Percentiles rank a stretch among this genome's conserved stretches.
phyloP scores from a whole-genome alignment of 2,329 filamentous ascomycete species.

The Scedosporium aurantiacum region DNA sequence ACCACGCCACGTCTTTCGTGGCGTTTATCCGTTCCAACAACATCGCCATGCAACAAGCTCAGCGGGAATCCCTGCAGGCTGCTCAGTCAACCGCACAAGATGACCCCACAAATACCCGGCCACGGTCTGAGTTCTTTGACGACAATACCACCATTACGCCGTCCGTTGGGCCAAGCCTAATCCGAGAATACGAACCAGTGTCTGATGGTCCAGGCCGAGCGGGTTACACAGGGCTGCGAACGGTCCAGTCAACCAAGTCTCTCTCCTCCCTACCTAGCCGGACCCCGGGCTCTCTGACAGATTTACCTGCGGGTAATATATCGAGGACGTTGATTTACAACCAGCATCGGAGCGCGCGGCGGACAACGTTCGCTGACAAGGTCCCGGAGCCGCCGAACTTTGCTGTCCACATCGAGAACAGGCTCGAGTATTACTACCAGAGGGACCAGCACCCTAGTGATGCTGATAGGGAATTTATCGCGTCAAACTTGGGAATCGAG shows the following conservation, averaged over 20 bases:
- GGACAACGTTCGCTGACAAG: conserved; percentile 24
- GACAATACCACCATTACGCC: conserved; percentile 6
- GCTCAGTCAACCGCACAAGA: background rate
- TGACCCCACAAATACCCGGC: background rate
- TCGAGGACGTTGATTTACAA: conserved; percentile 33
- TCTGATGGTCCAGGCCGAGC: background rate
- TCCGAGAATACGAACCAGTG: background rate
- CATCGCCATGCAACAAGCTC: conserved; percentile 25
- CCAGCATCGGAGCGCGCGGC: conserved; percentile 29
- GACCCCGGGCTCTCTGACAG: background rate
- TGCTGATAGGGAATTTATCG: conserved; percentile 39
- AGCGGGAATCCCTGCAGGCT: background rate
- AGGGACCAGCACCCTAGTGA: conserved; percentile 35
- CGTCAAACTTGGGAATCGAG: conserved; percentile 43
- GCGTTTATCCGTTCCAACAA: conserved; percentile 50
- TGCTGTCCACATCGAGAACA: conserved; percentile 35
- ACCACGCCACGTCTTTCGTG: conserved; percentile 45
- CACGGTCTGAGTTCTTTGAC: conserved; percentile 2
- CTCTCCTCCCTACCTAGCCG: background rate
- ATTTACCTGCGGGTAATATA: conserved; percentile 15
- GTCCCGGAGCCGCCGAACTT: conserved; percentile 33
- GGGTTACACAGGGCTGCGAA: background rate
- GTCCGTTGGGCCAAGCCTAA: background rate
- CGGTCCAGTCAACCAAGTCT: background rate
- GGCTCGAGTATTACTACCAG: conserved; percentile 43